Evolutionary conservation across 768 basidiomycete species (phyloP).

Genomic region (Cystobasidiopsis lactophilus): DNA sequence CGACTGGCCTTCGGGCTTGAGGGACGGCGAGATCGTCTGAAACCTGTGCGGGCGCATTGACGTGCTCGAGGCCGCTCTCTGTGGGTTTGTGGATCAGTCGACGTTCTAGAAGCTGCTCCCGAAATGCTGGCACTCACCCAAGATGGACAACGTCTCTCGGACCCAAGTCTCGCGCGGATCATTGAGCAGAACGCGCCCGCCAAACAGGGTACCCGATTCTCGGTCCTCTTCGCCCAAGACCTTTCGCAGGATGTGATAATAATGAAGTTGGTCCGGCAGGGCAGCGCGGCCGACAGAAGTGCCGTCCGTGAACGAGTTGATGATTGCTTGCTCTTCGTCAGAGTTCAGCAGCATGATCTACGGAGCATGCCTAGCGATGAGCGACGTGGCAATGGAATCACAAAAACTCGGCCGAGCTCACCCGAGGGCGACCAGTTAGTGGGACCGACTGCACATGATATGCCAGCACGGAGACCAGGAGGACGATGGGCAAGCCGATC

Average conservation of each 20-base stretch:
- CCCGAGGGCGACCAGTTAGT: slow-evolving; percentile 15
- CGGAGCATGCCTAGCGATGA: too few relatives aligned
- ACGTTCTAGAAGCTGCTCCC: too few relatives aligned
- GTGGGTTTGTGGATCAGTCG: too few relatives aligned
- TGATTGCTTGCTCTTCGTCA: slow-evolving; percentile 15
- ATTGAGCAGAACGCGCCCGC: slow-evolving; percentile 34
- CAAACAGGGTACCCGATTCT: slow-evolving; percentile 11
- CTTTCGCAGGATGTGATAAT: slow-evolving; percentile 14
- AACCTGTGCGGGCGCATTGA: too few relatives aligned
- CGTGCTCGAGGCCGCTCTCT: too few relatives aligned
- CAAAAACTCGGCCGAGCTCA: too few relatives aligned
- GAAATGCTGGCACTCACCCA: too few relatives aligned
- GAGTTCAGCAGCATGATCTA: slow-evolving; percentile 16
- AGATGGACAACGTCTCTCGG: slow-evolving; percentile 21
- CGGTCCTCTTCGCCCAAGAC: slow-evolving; percentile 15
- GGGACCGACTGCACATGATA: slow-evolving; percentile 15
- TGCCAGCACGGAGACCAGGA: slow-evolving; percentile 12
- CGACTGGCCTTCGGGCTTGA: slow-evolving; percentile 28
- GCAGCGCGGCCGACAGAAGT: neutral
- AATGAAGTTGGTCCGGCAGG: slow-evolving; percentile 6
- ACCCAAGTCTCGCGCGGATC: slow-evolving; percentile 93
- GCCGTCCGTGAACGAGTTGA: neutral
- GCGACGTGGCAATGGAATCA: too few relatives aligned
- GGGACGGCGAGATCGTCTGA: too few relatives aligned
- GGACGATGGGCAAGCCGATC: slow-evolving; percentile 11